These are phyloP conservation scores for Saccharomyces uvarum DNA, from an alignment of 1,139 yeast species.

Conservation along the genomic window DNA sequence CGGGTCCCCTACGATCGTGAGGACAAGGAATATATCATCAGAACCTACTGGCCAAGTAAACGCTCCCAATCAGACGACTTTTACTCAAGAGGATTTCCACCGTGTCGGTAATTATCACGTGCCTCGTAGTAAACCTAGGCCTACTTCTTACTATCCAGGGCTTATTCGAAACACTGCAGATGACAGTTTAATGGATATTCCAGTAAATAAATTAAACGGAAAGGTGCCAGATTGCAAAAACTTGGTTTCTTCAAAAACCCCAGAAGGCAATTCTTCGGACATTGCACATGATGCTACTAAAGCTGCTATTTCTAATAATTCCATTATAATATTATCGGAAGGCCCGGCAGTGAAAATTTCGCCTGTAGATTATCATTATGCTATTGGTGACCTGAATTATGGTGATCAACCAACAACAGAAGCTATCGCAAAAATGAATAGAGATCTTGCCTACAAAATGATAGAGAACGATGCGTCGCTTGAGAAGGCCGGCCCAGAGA, in stretches of 20 bases:
- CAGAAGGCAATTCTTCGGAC: not conserved
- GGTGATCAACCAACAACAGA: not conserved
- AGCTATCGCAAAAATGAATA: not conserved
- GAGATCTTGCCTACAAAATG: not conserved
- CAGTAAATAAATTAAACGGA: not conserved
- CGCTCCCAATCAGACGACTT: conserved; percentile 4
- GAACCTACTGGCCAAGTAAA: not conserved
- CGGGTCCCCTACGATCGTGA: not conserved
- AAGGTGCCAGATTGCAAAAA: not conserved
- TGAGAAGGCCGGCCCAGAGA: not conserved
- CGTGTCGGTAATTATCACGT: not conserved
- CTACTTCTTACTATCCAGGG: conserved; percentile 5
- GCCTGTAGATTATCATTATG: not conserved
- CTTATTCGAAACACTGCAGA: not conserved
- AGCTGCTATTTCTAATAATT: not conserved
- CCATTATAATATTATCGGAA: not conserved
- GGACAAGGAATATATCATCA: not conserved
- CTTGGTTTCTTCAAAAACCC: not conserved
- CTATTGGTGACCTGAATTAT: not conserved
- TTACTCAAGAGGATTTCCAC: not conserved
- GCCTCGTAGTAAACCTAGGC: conserved; percentile 5
- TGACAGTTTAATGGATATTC: not conserved
- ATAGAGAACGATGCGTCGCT: not conserved
- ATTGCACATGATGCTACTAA: not conserved
- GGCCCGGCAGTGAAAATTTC: not conserved